Evolutionary conservation across 176 grass and related monocot genomes (phyloP), one percentile per base, ranked within the genome.

Genomic region (Guadua angustifolia): DNA sequence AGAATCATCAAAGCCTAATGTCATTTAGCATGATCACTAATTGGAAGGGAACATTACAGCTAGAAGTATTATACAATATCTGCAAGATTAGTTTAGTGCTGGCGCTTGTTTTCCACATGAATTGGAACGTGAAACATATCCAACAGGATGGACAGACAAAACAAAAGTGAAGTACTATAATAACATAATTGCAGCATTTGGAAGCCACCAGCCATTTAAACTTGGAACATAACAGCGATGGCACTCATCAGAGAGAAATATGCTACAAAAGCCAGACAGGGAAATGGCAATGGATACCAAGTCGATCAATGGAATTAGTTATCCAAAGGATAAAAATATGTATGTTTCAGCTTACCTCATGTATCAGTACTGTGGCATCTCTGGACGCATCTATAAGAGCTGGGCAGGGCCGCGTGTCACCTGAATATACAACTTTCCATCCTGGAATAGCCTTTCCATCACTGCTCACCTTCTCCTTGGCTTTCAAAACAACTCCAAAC

Each of bases 361-460:
- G 96, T 81, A 99, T 92, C 25, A 99, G 87, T 81, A 29, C 29
- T 29, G 93, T 99, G 40, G 96, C 96, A 79, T 89, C 91, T 86
- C 73, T 90, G 77, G 96, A 91, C 12, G 96, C 91, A 39, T 95
- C 29, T 29, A 29, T 29, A 29, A 29, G 29, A 29, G 29, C 29
- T 29, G 29, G 29, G 29, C 29, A 29, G 29, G 93, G 93, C 60
- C 96, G 51, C 0, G 96, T 99, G 68, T 99, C 96, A 13, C 96
- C 96, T 40, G 96, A 95, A 89, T 94, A 99, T 51, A 98, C 93
- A 75, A 98, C 61, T 60, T 98, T 98, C 96, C 96, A 98, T 69
- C 96, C 96, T 35, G 87, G 88, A 80, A 89, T 78, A 77, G 26
- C 62, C 75, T 92, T 95, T 52, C 89, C 93, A 43, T 57, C 25